Evolutionary conservation across 2,329 filamentous ascomycete species (phyloP).

Genomic region (Ilyonectria robusta): DNA sequence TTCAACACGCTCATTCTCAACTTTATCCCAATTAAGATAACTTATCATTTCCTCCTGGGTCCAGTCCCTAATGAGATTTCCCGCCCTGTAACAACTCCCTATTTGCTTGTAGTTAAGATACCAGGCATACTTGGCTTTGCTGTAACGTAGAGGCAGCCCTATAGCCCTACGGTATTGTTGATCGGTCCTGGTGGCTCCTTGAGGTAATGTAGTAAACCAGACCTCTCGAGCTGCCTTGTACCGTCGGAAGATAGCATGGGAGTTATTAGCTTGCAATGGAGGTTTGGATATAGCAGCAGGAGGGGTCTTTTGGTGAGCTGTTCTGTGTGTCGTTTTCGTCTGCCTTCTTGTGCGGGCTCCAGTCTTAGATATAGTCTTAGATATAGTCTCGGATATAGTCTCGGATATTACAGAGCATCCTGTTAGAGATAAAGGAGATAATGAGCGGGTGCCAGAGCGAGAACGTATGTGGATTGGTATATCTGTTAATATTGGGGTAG

Average conservation of each 20-base stretch:
- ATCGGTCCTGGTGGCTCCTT: background rate
- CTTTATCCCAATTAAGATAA: constrained; percentile 12
- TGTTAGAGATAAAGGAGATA: background rate
- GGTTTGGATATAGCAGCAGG: background rate
- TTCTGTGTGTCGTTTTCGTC: background rate
- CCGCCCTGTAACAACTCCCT: background rate
- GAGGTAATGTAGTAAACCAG: background rate
- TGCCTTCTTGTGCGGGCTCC: background rate
- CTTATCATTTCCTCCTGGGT: background rate
- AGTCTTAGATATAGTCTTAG: background rate
- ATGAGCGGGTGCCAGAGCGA: background rate
- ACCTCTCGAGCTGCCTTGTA: background rate
- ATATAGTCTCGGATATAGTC: too few relatives aligned
- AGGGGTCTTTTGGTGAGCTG: background rate
- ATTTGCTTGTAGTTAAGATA: background rate
- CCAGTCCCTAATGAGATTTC: background rate
- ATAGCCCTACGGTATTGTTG: background rate
- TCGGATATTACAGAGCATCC: background rate
- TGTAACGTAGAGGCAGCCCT: background rate
- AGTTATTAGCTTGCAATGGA: background rate
- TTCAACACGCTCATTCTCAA: constrained; percentile 1
- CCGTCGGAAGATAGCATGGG: background rate
- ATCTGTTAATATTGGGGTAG: too few relatives aligned
- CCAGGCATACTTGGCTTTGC: background rate
- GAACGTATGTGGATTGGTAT: background rate